phyloP scores from a whole-genome alignment of 2,329 filamentous ascomycete species.

The Tolypocladium album region DNA sequence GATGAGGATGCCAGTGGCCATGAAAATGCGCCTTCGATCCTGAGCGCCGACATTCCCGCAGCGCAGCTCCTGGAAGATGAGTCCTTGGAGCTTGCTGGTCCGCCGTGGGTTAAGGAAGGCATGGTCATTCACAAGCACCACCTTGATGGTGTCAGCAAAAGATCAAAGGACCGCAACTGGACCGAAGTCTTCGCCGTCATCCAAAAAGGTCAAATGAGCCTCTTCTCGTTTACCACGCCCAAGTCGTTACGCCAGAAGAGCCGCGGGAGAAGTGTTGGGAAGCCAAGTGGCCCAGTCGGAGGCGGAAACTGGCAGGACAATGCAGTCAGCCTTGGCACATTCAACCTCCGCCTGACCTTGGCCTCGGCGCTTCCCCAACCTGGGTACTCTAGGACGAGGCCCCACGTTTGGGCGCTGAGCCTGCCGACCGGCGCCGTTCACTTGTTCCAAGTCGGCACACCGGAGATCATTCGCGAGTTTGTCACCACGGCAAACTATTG shows the following conservation, averaged over 20 bases:
- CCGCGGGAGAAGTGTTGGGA: constrained; percentile 39
- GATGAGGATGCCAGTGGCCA: constrained; percentile 59
- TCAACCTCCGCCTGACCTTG: constrained; percentile 81
- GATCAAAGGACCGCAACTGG: constrained; percentile 91
- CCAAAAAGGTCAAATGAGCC: constrained; percentile 83
- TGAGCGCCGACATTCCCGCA: constrained; percentile 48
- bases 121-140: constrained; percentile 95
- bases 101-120: constrained; percentile 98
- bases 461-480: constrained; percentile 90
- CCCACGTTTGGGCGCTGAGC: constrained; percentile 89
- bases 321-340: constrained; percentile 78
- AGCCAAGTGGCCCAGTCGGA: constrained; percentile 59
- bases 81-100: constrained; percentile 77
- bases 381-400: constrained; percentile 82
- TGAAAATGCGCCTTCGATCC: constrained; percentile 34
- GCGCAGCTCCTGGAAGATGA: constrained; percentile 80
- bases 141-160: constrained; percentile 80
- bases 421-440: constrained; percentile 90
- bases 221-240: constrained; percentile 85
- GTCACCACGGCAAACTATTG: constrained; percentile 94
- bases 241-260: constrained; percentile 64
- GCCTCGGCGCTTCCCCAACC: constrained; percentile 83
- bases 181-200: constrained; percentile 91
- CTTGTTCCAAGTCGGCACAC: constrained; percentile 94
- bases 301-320: constrained; percentile 98